Evolutionary conservation across 2,329 filamentous ascomycete genomes (phyloP).

Genomic region (Ophiostoma australiae): DNA sequence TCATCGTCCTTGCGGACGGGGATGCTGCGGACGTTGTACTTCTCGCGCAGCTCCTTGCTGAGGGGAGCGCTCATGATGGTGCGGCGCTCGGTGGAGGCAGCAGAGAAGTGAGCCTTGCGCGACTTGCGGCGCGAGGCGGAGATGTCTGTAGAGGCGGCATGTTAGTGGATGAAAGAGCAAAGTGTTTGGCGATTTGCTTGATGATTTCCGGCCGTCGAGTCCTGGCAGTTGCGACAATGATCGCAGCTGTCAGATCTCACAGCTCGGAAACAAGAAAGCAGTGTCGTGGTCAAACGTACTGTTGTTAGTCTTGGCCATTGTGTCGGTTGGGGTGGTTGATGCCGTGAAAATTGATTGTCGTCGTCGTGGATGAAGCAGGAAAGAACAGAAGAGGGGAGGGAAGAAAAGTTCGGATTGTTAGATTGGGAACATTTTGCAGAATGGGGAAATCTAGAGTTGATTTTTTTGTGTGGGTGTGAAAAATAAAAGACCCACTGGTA

Average conservation of each 20-base stretch:
- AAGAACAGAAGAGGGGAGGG: constrained; percentile 15
- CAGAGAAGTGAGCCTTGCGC: constrained; percentile 96
- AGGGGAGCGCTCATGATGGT: constrained; percentile 95
- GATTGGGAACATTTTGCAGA: constrained; percentile 21
- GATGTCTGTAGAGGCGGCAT: constrained; percentile 45
- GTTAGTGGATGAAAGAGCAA: constrained; percentile 3
- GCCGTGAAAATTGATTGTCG: constrained; percentile 19
- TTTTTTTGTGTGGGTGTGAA: constrained; percentile 18
- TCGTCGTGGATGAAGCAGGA: constrained; percentile 19
- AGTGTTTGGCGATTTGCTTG: not conserved
- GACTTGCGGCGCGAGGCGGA: constrained; percentile 94
- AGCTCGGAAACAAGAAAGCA: not conserved
- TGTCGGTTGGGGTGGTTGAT: constrained; percentile 21
- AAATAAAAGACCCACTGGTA: constrained; percentile 19
- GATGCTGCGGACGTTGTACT: constrained; percentile 97
- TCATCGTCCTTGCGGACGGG: constrained; percentile 98
- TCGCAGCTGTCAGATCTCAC: not conserved
- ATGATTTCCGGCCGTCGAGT: constrained; percentile 1
- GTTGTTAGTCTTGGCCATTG: constrained; percentile 28
- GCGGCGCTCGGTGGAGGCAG: constrained; percentile 89
- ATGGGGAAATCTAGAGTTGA: constrained; percentile 13
- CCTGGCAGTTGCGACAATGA: constrained; percentile 24
- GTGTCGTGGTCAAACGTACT: constrained; percentile 25
- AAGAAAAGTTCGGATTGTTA: not conserved
- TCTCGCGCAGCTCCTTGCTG: constrained; percentile 94